Evolutionary conservation across 2,329 filamentous ascomycete species (phyloP).

Genomic region (Helotiales sp.): DNA sequence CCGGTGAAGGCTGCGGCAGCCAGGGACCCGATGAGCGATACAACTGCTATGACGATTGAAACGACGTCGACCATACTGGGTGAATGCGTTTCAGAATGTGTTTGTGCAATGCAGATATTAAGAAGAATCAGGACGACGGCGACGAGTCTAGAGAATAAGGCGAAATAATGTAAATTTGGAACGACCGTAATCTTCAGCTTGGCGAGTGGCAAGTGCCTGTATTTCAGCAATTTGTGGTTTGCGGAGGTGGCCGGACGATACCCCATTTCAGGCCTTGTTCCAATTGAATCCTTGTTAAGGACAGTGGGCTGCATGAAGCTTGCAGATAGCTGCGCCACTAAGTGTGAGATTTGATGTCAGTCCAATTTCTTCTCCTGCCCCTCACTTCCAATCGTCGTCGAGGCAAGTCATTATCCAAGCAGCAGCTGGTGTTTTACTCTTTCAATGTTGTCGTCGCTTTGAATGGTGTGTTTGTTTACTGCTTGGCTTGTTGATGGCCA

Average conservation of each 20-base stretch:
- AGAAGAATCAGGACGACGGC: too few relatives aligned
- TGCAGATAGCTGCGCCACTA: background rate
- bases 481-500: background rate
- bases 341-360: background rate
- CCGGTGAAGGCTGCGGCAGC: constrained; percentile 37
- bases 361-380: background rate
- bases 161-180: background rate
- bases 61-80: constrained; percentile 32
- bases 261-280: background rate
- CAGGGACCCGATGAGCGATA: constrained; percentile 38
- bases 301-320: background rate
- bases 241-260: background rate
- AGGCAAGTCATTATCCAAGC: too few relatives aligned
- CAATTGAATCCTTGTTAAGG: background rate
- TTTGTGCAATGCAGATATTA: background rate
- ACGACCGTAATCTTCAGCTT: background rate
- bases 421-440: too few relatives aligned
- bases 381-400: too few relatives aligned
- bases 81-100: background rate
- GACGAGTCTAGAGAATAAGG: too few relatives aligned
- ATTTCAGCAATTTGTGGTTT: background rate
- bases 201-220: background rate
- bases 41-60: constrained; percentile 37
- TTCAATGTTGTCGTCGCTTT: too few relatives aligned
- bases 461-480: too few relatives aligned